phyloP scores from a whole-genome alignment of 2,329 filamentous ascomycete genomes.

The Fusarium odoratissimum region DNA sequence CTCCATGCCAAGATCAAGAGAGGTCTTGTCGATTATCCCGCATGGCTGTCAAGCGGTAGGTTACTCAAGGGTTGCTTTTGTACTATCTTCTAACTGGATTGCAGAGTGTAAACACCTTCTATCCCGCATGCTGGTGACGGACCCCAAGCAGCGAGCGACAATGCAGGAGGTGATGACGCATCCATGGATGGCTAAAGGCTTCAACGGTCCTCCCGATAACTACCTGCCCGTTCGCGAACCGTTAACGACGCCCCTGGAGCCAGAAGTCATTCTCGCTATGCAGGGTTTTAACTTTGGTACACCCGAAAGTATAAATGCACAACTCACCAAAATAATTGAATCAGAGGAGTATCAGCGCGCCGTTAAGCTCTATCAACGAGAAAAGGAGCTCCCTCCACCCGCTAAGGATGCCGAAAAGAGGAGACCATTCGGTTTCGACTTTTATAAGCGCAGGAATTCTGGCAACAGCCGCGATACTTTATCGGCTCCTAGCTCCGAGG shows the following conservation, averaged over 20 bases:
- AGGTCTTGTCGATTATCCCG: slow-evolving; percentile 93
- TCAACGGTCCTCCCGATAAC: slow-evolving; percentile 87
- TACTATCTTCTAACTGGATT: slow-evolving; percentile 50
- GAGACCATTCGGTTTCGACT: slow-evolving; percentile 90
- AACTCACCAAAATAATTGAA: slow-evolving; percentile 87
- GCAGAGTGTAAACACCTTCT: slow-evolving; percentile 94
- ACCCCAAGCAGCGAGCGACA: slow-evolving; percentile 86
- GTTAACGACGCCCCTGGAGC: slow-evolving; percentile 84
- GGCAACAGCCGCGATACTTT: slow-evolving; percentile 89
- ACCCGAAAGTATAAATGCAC: slow-evolving; percentile 81
- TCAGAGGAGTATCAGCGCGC: slow-evolving; percentile 94
- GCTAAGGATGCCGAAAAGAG: slow-evolving; percentile 80
- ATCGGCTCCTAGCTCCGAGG: slow-evolving; percentile 84
- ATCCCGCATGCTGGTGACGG: slow-evolving; percentile 94
- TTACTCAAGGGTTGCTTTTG: neutral
- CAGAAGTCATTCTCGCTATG: slow-evolving; percentile 89
- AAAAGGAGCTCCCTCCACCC: slow-evolving; percentile 68
- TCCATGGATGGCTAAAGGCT: slow-evolving; percentile 96
- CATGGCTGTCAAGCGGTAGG: slow-evolving; percentile 89
- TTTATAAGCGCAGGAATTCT: slow-evolving; percentile 95
- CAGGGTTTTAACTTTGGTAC: slow-evolving; percentile 97
- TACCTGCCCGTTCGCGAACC: slow-evolving; percentile 86
- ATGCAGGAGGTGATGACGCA: slow-evolving; percentile 94
- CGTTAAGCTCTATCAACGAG: slow-evolving; percentile 76
- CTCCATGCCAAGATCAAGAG: slow-evolving; percentile 99